Percentiles rank a stretch among this genome's conserved stretches.
Evolutionary conservation across 2,329 filamentous ascomycete genomes (phyloP).

Genomic region (Alternaria panax): DNA sequence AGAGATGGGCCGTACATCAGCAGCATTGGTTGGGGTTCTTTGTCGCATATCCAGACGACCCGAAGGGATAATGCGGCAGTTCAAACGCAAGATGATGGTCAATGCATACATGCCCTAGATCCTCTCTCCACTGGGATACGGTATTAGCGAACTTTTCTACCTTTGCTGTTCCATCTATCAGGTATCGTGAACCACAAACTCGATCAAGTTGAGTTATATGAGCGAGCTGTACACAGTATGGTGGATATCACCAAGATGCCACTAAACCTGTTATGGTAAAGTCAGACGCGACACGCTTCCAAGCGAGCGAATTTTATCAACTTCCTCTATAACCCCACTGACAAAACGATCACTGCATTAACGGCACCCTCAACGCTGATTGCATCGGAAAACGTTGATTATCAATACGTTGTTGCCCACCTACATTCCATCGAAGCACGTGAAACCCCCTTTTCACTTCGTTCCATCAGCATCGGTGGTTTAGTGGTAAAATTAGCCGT

Average conservation of each 20-base stretch:
- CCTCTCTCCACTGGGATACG: no score
- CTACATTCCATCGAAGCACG: constrained; percentile 7
- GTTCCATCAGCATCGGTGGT: constrained; percentile 15
- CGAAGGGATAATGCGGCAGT: not conserved
- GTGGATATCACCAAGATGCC: not conserved
- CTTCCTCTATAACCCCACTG: not conserved
- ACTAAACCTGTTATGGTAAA: not conserved
- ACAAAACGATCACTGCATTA: no score
- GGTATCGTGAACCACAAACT: not conserved
- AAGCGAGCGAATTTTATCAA: constrained; percentile 10
- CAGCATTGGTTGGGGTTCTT: no score
- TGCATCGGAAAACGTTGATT: no score
- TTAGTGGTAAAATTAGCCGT: constrained; percentile 26
- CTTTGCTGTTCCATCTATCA: no score
- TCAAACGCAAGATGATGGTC: not conserved
- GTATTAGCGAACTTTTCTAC: no score
- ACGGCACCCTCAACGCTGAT: no score
- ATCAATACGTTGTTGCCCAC: no score
- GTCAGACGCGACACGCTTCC: not conserved
- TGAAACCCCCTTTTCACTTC: not conserved
- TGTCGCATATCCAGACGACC: not conserved
- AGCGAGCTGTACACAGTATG: not conserved
- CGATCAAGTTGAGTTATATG: not conserved
- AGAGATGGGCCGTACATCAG: no score
- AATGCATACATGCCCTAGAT: not conserved